A percentile compares a stretch with the other conserved stretches of the same genome.
phyloP scores from a whole-genome alignment of 73 alveolate species.

The Loxodes magnus region DNA sequence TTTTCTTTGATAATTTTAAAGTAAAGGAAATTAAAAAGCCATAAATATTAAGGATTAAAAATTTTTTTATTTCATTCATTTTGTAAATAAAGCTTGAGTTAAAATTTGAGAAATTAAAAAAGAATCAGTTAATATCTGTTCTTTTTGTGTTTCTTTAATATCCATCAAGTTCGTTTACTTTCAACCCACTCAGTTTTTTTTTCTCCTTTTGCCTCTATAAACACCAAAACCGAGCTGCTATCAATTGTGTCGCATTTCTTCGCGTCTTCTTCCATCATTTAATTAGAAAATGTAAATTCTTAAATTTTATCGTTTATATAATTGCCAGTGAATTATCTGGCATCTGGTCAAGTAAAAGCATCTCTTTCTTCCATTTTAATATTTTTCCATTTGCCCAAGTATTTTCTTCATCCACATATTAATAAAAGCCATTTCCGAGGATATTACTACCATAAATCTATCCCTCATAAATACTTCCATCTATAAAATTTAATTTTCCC shows the following conservation, averaged over 20 bases:
- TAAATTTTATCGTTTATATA: slow-evolving; percentile 29
- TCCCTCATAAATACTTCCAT: slow-evolving; percentile 30
- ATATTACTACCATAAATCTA: slow-evolving; percentile 14
- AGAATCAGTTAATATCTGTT: too few species aligned
- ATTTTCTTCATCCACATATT: slow-evolving; percentile 15
- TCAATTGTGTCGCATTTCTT: slow-evolving; percentile 43
- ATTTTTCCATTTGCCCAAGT: slow-evolving; percentile 41
- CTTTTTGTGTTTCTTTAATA: not conserved
- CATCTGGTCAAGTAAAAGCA: slow-evolving; percentile 47
- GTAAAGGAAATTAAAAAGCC: too few species aligned
- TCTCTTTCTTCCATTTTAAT: slow-evolving; percentile 25
- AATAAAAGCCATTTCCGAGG: slow-evolving; percentile 22
- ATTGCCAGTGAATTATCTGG: slow-evolving; percentile 49
- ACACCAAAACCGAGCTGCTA: slow-evolving; percentile 54
- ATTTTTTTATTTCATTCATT: too few species aligned
- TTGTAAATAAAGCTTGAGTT: too few species aligned
- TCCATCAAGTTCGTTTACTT: slow-evolving; percentile 37
- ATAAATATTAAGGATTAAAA: too few species aligned
- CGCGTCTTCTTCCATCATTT: slow-evolving; percentile 43
- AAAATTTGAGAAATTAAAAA: too few species aligned
- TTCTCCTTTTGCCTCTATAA: slow-evolving; percentile 30
- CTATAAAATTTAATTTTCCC: slow-evolving; percentile 14
- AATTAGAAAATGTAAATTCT: slow-evolving; percentile 30
- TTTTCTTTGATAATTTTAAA: too few species aligned
- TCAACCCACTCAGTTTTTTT: slow-evolving; percentile 43